Evolutionary conservation across 2,329 filamentous ascomycete genomes (phyloP).

Genomic region (Colletotrichum echinochloae): DNA sequence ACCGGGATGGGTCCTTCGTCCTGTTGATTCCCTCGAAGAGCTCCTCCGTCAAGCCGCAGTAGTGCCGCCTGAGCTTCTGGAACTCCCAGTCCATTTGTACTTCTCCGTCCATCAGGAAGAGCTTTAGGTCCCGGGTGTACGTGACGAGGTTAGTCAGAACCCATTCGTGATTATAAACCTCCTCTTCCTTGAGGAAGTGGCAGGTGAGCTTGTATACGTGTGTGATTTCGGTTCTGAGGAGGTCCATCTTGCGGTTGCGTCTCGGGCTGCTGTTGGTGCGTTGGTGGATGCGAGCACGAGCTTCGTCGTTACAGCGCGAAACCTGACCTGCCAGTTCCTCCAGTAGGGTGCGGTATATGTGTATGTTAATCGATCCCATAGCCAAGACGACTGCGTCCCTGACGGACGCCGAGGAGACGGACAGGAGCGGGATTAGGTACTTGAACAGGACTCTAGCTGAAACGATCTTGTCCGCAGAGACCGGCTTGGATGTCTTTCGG

Average conservation of each 20-base stretch:
- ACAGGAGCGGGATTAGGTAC: constrained; percentile 88
- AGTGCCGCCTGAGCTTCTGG: constrained; percentile 90
- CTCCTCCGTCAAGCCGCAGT: constrained; percentile 93
- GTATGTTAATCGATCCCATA: constrained; percentile 93
- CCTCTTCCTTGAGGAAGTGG: constrained; percentile 83
- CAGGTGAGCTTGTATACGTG: constrained; percentile 96
- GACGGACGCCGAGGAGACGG: constrained; percentile 82
- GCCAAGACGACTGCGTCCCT: constrained; percentile 91
- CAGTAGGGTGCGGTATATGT: constrained; percentile 89
- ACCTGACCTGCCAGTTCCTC: constrained; percentile 92
- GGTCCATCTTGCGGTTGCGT: constrained; percentile 85
- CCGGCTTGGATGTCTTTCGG: constrained; percentile 82
- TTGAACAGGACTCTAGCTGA: constrained; percentile 92
- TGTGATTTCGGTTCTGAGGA: constrained; percentile 92
- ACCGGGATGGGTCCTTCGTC: constrained; percentile 85
- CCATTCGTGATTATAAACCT: constrained; percentile 89
- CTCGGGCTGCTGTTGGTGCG: constrained; percentile 85
- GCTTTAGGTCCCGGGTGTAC: constrained; percentile 91
- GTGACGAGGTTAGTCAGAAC: constrained; percentile 88
- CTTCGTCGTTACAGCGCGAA: constrained; percentile 87
- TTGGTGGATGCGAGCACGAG: constrained; percentile 87
- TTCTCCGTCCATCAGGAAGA: constrained; percentile 94
- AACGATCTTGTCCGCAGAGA: constrained; percentile 80
- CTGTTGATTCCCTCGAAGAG: constrained; percentile 92
- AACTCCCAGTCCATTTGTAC: constrained; percentile 96